Base-by-base conservation (phyloP, 2,329 filamentous ascomycete genomes). In the Epichloe uncinata region DNA sequence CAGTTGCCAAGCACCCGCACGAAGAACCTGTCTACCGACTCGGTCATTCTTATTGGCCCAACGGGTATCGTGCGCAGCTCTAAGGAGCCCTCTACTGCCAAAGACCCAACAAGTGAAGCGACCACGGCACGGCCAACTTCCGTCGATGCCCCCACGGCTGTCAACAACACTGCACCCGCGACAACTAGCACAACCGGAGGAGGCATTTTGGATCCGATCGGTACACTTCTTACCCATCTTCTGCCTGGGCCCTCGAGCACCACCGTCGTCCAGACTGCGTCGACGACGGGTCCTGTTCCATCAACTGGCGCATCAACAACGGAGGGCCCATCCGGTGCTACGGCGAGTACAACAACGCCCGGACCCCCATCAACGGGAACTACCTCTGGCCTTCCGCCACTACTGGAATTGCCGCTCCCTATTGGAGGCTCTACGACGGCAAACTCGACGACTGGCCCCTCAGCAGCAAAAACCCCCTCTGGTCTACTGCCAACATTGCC, bases 1-100 rank as follows among this genome's bases (percentile, higher is more conserved):
- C 16, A 8, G 11, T 15, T 5, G 18, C 13, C 50, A 4, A 42
- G 13, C 40, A 16, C 41, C 15, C 13, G 15, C 45, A 16, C 13
- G n/a, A 22, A 48, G 20, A n/a, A 34, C 8, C 2, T 3, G 6
- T 44, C 46, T 22, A 45, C 52, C 20, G 53, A 58, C 13, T 34
- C 45, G 6, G 53, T 47, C 22, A 60, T 61, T 20, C 45, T 61
- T n/a, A 57, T 64, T 51, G 61, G 54, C 8, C 59, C 61, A 13
- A 60, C 55, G 13, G 61, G 61, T 45, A 58, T 63, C 41, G 52
- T 59, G 45, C 42, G 53, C 1, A 49, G 33, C 18, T 42, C 42
- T n/a, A 46, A 37, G 12, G 20, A 22, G 15, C 18, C 46, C 13
- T 6, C 40, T 12, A 42, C 16, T 22, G 11, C 42, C 20, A 43